Evolutionary conservation across 768 basidiomycete genomes (phyloP).

Genomic region (Cubamyces lactineus): DNA sequence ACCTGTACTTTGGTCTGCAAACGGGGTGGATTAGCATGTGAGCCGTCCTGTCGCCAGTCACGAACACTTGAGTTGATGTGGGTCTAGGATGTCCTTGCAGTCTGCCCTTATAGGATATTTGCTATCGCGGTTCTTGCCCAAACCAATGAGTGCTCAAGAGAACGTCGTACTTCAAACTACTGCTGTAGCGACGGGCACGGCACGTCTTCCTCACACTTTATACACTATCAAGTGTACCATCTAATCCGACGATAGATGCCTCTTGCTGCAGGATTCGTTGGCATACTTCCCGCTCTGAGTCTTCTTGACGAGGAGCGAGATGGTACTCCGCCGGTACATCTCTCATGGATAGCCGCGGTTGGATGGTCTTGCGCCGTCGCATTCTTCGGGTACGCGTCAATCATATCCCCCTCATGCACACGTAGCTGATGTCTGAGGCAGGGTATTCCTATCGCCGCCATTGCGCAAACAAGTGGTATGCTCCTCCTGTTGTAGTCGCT

Average conservation of each 20-base stretch:
- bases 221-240: neutral
- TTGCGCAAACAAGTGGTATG: constrained; percentile 91
- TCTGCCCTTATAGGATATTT: constrained; percentile 92
- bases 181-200: constrained; percentile 89
- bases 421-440: constrained; percentile 34
- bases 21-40: constrained; percentile 92
- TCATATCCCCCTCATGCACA: neutral
- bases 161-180: constrained; percentile 95
- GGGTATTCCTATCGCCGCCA: constrained; percentile 95
- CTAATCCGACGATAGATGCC: constrained; percentile 59
- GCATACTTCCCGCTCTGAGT: constrained; percentile 88
- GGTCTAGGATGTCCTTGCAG: constrained; percentile 90
- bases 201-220: constrained; percentile 28
- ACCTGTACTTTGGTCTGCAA: constrained; percentile 85
- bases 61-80: neutral
- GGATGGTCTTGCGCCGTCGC: constrained; percentile 91
- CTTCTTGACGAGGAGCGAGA: constrained; percentile 76
- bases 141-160: constrained; percentile 85
- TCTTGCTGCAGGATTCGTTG: constrained; percentile 86
- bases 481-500: constrained; percentile 12
- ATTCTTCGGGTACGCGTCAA: constrained; percentile 75
- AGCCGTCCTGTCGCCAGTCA: constrained; percentile 23
- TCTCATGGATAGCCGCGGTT: constrained; percentile 74
- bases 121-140: constrained; percentile 72
- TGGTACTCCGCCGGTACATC: constrained; percentile 71